phyloP scores from a whole-genome alignment of 441 rosid species.

The Bruguiera hainesii region DNA sequence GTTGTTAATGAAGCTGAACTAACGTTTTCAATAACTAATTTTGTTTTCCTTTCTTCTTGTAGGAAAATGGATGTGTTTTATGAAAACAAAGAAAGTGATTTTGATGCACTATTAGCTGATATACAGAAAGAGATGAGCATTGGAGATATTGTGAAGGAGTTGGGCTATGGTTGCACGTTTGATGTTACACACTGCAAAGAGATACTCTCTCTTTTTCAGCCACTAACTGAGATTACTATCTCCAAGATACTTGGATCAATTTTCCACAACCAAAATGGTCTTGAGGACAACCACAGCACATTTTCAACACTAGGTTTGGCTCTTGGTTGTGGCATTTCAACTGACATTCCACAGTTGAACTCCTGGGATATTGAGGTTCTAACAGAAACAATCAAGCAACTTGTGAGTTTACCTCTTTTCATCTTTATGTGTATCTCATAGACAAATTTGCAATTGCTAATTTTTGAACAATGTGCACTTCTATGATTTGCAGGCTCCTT shows the following conservation, averaged over 20 bases:
- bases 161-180: constrained; percentile 89
- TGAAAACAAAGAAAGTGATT: constrained; percentile 58
- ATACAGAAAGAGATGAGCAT: constrained; percentile 76
- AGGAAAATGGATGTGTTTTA: constrained; percentile 50
- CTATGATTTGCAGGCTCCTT: constrained; percentile 65
- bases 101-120: constrained; percentile 78
- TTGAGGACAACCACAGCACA: constrained; percentile 61
- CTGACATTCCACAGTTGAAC: constrained; percentile 52
- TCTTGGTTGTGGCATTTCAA: constrained; percentile 51
- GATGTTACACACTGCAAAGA: constrained; percentile 72
- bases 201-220: constrained; percentile 67
- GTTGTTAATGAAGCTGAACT: no score
- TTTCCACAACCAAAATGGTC: constrained; percentile 50
- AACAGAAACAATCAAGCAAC: constrained; percentile 65
- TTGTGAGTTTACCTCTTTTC: constrained; percentile 46
- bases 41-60: constrained; percentile 15
- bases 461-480: not conserved
- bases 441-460: constrained; percentile 12
- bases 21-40: no score
- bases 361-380: constrained; percentile 86
- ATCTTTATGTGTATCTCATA: constrained; percentile 1
- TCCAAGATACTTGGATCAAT: constrained; percentile 68
- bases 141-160: constrained; percentile 79
- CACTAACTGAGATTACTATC: constrained; percentile 66
- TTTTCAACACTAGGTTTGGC: constrained; percentile 74